phyloP scores from a whole-genome alignment of 2,329 filamentous ascomycete species.

The Byssothecium circinans region DNA sequence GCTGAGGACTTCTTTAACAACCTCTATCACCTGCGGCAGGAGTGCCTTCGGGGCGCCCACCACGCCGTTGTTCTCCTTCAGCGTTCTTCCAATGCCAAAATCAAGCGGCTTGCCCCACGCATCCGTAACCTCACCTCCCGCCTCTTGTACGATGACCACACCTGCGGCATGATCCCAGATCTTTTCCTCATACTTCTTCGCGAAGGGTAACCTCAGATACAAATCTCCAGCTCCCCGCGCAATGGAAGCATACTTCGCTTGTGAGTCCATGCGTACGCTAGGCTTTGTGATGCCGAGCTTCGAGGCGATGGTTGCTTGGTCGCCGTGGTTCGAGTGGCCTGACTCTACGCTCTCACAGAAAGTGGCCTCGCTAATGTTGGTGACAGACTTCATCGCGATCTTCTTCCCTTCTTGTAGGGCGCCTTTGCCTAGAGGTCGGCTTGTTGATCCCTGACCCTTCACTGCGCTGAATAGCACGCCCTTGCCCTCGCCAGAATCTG shows the following conservation, averaged over 20 bases:
- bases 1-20: constrained; percentile 76
- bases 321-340: constrained; percentile 84
- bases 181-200: constrained; percentile 92
- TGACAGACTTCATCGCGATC: constrained; percentile 79
- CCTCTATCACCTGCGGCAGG: constrained; percentile 75
- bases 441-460: constrained; percentile 75
- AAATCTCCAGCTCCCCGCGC: constrained; percentile 92
- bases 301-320: constrained; percentile 81
- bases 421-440: constrained; percentile 67
- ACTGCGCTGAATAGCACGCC: constrained; percentile 90
- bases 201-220: constrained; percentile 85
- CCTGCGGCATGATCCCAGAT: constrained; percentile 99
- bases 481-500: constrained; percentile 71
- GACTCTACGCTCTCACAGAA: constrained; percentile 98
- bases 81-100: constrained; percentile 82
- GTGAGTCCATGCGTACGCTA: constrained; percentile 95
- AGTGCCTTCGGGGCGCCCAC: constrained; percentile 80
- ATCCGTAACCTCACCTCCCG: constrained; percentile 89
- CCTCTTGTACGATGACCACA: constrained; percentile 90
- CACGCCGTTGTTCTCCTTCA: constrained; percentile 90
- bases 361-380: constrained; percentile 75
- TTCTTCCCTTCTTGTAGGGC: constrained; percentile 58
- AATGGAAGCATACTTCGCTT: constrained; percentile 96
- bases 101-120: constrained; percentile 81
- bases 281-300: constrained; percentile 84